Conservation (phyloP, 1,139 yeast species). For the Scheffersomyces insectosa region DNA sequence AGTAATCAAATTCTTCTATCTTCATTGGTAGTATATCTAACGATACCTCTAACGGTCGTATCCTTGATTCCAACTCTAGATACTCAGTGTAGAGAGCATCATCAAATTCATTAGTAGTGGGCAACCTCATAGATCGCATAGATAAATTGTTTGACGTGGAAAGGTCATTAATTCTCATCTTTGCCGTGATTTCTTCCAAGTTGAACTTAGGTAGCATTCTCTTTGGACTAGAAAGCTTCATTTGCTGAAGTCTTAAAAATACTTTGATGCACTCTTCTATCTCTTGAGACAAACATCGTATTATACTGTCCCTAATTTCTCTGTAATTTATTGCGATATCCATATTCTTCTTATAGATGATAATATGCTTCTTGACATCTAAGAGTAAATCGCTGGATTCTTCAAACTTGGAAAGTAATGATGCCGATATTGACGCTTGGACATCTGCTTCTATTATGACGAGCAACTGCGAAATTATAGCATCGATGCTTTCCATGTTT, state of each 20-base stretch:
- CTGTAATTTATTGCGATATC: constrained; percentile 58
- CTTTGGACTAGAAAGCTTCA: constrained; percentile 42
- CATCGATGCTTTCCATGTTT: constrained; percentile 47
- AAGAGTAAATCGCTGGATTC: constrained; percentile 39
- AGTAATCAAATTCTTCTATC: constrained; percentile 26
- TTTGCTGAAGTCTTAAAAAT: constrained; percentile 40
- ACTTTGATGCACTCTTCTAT: constrained; percentile 45
- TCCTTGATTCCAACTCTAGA: constrained; percentile 27
- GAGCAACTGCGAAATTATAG: constrained; percentile 43
- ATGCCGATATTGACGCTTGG: constrained; percentile 16
- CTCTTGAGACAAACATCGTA: constrained; percentile 53
- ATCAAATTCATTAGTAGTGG: constrained; percentile 34
- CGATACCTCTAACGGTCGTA: constrained; percentile 59
- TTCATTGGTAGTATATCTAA: constrained; percentile 21
- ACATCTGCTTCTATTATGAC: constrained; percentile 28
- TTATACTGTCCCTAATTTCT: constrained; percentile 55
- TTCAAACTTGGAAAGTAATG: constrained; percentile 29
- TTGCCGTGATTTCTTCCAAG: constrained; percentile 40
- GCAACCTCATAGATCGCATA: constrained; percentile 25
- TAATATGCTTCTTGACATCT: constrained; percentile 38
- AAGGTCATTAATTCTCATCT: constrained; percentile 36
- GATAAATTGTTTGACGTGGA: constrained; percentile 13
- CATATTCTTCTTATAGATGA: constrained; percentile 42
- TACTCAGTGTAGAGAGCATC: constrained; percentile 32
- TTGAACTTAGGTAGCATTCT: constrained; percentile 41